Evolutionary conservation across 2,329 filamentous ascomycete genomes (phyloP).

Genomic region (Graphiopsis chlorocephala): DNA sequence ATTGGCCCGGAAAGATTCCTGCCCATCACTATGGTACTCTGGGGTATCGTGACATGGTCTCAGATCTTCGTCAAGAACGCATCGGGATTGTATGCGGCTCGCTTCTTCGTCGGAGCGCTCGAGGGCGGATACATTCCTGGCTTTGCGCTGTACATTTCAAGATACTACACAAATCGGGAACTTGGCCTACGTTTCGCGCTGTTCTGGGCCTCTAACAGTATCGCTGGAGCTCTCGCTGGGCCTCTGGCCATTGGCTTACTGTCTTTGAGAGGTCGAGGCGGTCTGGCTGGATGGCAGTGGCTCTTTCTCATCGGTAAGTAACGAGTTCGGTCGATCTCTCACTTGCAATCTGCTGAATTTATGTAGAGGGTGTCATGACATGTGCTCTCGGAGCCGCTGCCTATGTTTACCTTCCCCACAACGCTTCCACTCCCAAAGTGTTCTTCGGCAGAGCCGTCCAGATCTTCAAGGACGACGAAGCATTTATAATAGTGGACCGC

Average conservation of each 20-base stretch:
- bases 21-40: constrained; percentile 2
- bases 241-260: not conserved
- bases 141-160: constrained; percentile 1
- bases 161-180: constrained; percentile 5
- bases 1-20: constrained; percentile 5
- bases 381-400: not conserved
- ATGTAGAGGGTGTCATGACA: not conserved
- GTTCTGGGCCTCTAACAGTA: constrained; percentile 22
- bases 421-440: not conserved
- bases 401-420: not conserved
- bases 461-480: not conserved
- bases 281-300: constrained; percentile 1
- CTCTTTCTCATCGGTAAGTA: not conserved
- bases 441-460: not conserved
- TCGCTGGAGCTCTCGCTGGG: constrained; percentile 1
- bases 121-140: constrained; percentile 13
- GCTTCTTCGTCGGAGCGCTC: constrained; percentile 10
- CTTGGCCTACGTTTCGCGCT: constrained; percentile 5
- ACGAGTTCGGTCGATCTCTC: not conserved
- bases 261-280: not conserved
- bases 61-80: constrained; percentile 8
- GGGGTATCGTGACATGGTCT: constrained; percentile 2
- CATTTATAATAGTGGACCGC: not conserved
- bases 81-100: not conserved
- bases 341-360: not conserved